A percentile compares a stretch with the other conserved stretches of the same genome.
These are phyloP conservation scores for Pythium insidiosum DNA, from an alignment of 352 stramenopile species.

Conservation along the genomic window DNA sequence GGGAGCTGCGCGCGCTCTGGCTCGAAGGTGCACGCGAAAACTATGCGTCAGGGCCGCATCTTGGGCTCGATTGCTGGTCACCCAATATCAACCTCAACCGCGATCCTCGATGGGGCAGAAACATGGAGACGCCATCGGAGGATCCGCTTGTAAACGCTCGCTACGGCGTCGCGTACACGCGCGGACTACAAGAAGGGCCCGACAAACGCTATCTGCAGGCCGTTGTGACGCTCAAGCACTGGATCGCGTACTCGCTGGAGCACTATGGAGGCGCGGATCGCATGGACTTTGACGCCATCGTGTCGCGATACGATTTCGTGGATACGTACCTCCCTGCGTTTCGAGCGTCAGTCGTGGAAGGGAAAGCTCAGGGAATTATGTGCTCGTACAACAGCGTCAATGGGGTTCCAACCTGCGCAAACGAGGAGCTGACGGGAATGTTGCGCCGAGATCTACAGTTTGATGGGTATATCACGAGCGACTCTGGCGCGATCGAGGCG, in stretches of 20 bases:
- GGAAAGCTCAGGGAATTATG: slow-evolving; percentile 86
- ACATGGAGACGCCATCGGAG: slow-evolving; percentile 91
- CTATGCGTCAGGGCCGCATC: slow-evolving; percentile 42
- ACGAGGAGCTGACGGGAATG: slow-evolving; percentile 62
- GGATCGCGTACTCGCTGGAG: slow-evolving; percentile 87
- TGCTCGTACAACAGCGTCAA: slow-evolving; percentile 97
- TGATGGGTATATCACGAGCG: slow-evolving; percentile 93
- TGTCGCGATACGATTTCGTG: slow-evolving; percentile 87
- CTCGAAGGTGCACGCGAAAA: slow-evolving; percentile 71
- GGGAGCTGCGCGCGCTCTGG: slow-evolving; percentile 72
- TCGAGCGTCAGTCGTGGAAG: slow-evolving; percentile 71
- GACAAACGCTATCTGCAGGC: slow-evolving; percentile 65
- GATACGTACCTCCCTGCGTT: slow-evolving; percentile 91
- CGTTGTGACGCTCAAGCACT: slow-evolving; percentile 93
- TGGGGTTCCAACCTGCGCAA: slow-evolving; percentile 89
- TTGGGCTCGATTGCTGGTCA: slow-evolving; percentile 90
- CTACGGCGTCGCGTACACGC: slow-evolving; percentile 89
- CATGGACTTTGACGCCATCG: slow-evolving; percentile 85
- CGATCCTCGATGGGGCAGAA: slow-evolving; percentile 91
- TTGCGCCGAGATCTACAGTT: slow-evolving; percentile 80
- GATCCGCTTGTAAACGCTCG: slow-evolving; percentile 87
- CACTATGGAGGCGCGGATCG: slow-evolving; percentile 62
- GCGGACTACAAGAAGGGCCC: slow-evolving; percentile 78
- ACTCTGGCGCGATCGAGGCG: slow-evolving; percentile 88
- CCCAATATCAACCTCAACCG: slow-evolving; percentile 95